These are phyloP conservation scores for Aspergillus sp. DNA, from an alignment of 2,329 filamentous ascomycete species.

Conservation along the genomic window DNA sequence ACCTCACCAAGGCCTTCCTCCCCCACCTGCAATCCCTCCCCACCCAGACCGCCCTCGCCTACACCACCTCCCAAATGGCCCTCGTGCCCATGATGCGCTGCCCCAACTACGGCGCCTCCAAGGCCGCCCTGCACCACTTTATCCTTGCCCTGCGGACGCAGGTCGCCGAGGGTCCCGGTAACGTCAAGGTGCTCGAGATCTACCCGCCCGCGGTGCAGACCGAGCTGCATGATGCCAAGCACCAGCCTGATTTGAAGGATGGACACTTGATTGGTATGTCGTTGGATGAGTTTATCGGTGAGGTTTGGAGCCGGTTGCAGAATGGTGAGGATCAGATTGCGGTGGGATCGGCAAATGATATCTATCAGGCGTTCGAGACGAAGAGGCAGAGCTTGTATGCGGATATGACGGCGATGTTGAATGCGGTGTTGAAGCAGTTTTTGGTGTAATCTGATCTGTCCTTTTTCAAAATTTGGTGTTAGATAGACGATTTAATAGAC, in stretches of 20 bases:
- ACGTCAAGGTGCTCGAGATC: constrained; percentile 58
- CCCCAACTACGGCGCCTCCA: constrained; percentile 57
- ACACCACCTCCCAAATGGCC: constrained; percentile 54
- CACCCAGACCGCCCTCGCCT: constrained; percentile 47
- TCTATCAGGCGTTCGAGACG: constrained; percentile 51
- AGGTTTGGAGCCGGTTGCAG: constrained; percentile 50
- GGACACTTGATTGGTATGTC: constrained; percentile 57
- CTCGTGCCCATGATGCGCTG: constrained; percentile 51
- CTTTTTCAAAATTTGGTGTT: too few species aligned
- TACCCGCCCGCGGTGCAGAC: constrained; percentile 60
- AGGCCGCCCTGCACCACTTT: constrained; percentile 58
- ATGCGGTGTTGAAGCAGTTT: constrained; percentile 24
- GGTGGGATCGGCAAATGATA: constrained; percentile 47
- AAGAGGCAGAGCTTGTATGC: constrained; percentile 49
- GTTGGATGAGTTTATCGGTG: constrained; percentile 53
- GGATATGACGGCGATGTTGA: constrained; percentile 27
- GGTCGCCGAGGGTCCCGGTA: constrained; percentile 41
- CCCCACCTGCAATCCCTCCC: constrained; percentile 51
- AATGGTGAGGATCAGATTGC: constrained; percentile 55
- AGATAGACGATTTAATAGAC: too few species aligned
- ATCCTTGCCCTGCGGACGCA: constrained; percentile 55
- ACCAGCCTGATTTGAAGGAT: constrained; percentile 56
- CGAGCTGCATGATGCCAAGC: constrained; percentile 57
- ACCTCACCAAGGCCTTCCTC: constrained; percentile 53
- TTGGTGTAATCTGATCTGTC: constrained; percentile 13